A percentile compares a stretch with the other conserved stretches of the same genome.
Conservation (phyloP, 495 filamentous ascomycete genomes). For the Lasiosphaeria ovina region DNA sequence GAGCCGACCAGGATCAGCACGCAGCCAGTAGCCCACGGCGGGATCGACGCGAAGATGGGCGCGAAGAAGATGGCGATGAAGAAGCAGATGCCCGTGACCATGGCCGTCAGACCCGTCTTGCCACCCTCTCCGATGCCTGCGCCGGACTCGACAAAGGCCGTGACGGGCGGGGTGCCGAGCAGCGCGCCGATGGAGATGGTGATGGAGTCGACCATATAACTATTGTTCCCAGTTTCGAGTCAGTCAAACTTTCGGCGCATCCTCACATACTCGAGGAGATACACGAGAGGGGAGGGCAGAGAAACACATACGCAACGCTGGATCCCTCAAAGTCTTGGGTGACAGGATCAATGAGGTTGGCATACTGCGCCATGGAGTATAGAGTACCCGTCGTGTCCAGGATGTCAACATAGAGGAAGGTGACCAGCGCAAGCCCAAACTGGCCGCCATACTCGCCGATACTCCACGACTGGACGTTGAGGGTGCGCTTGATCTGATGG, state of each 20-base stretch:
- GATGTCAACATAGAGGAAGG: slow-evolving; percentile 84
- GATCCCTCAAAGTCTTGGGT: slow-evolving; percentile 79
- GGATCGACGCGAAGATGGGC: slow-evolving; percentile 81
- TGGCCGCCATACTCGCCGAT: slow-evolving; percentile 59
- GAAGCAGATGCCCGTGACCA: slow-evolving; percentile 72
- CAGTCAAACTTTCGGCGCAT: not conserved
- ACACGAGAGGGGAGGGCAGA: no score
- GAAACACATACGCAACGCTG: slow-evolving; percentile 52
- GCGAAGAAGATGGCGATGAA: slow-evolving; percentile 86
- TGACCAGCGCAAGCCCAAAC: slow-evolving; percentile 76
- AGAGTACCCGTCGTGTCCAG: slow-evolving; percentile 73
- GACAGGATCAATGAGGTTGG: slow-evolving; percentile 66
- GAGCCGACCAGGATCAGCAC: slow-evolving; percentile 77
- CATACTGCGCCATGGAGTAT: slow-evolving; percentile 81
- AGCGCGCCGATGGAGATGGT: slow-evolving; percentile 75
- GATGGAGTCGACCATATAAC: slow-evolving; percentile 73
- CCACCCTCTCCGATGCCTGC: slow-evolving; percentile 83
- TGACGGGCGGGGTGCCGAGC: slow-evolving; percentile 71
- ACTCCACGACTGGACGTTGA: slow-evolving; percentile 68
- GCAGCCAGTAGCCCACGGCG: slow-evolving; percentile 79
- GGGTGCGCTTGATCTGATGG: slow-evolving; percentile 64
- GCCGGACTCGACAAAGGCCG: slow-evolving; percentile 79
- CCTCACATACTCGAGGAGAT: not conserved
- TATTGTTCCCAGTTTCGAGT: slow-evolving; percentile 1
- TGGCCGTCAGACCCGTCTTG: slow-evolving; percentile 77